phyloP scores from a whole-genome alignment of 2,329 filamentous ascomycete genomes.

The Alternaria viburni region DNA sequence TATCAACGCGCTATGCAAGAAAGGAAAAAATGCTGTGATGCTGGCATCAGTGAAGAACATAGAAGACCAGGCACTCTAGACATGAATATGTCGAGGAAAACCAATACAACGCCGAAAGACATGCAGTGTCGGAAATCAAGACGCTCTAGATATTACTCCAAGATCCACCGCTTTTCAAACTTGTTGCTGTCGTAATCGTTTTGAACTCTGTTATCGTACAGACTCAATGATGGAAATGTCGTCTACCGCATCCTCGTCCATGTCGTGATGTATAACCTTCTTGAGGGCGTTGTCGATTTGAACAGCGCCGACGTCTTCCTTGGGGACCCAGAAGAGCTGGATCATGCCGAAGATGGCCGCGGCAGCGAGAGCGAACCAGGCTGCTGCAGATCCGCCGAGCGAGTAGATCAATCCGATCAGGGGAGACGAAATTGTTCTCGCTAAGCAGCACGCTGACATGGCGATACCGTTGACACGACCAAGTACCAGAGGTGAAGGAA shows the following conservation, averaged over 20 bases:
- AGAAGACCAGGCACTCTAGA: neutral
- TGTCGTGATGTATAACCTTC: constrained; percentile 30
- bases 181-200: neutral
- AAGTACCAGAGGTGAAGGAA: constrained; percentile 66
- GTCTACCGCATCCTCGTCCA: constrained; percentile 34
- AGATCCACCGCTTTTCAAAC: constrained; percentile 1
- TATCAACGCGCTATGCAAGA: constrained; percentile 20
- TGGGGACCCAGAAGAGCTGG: constrained; percentile 63
- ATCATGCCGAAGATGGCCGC: constrained; percentile 63
- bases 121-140: constrained; percentile 19
- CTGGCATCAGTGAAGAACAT: constrained; percentile 1
- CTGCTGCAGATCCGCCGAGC: constrained; percentile 64
- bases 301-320: constrained; percentile 50
- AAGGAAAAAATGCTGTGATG: constrained; percentile 18
- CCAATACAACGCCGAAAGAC: constrained; percentile 25
- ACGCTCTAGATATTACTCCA: neutral
- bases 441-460: constrained; percentile 69
- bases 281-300: constrained; percentile 43
- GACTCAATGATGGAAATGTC: constrained; percentile 37
- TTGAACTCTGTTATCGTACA: constrained; percentile 23
- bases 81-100: neutral
- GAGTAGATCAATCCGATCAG: constrained; percentile 71
- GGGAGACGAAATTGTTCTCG: constrained; percentile 71
- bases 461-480: constrained; percentile 76
- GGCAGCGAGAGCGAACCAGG: constrained; percentile 65